These are phyloP conservation scores for Trichosporon sp. DNA, from an alignment of 1,284 basidiomycete species.

Conservation along the genomic window DNA sequence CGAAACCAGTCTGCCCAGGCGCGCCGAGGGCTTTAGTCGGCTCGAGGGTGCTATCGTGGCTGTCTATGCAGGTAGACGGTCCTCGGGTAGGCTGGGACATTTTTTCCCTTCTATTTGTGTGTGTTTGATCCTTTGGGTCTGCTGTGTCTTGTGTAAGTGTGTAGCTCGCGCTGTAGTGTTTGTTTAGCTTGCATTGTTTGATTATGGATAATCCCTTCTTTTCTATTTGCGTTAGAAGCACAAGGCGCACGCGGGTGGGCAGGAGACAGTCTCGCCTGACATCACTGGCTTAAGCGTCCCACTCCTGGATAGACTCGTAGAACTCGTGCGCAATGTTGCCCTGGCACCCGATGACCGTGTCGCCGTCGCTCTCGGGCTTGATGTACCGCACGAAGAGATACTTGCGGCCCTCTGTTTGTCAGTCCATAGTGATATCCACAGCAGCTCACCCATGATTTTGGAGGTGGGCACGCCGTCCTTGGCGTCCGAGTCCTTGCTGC, in stretches of 20 bases:
- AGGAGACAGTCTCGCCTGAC: no score
- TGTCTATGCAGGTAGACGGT: constrained; percentile 18
- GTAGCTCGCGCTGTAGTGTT: neutral
- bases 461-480: constrained; percentile 61
- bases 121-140: neutral
- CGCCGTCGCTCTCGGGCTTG: constrained; percentile 47
- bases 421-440: neutral
- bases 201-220: neutral
- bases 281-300: constrained; percentile 55
- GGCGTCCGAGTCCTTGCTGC: constrained; percentile 59
- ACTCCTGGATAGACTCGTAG: constrained; percentile 77
- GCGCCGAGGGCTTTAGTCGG: constrained; percentile 35
- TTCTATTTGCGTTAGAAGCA: neutral
- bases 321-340: constrained; percentile 79
- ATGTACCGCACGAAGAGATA: constrained; percentile 70
- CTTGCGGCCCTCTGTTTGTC: constrained; percentile 65
- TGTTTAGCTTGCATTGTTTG: neutral
- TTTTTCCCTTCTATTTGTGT: neutral
- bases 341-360: constrained; percentile 72
- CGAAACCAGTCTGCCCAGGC: constrained; percentile 30
- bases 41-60: constrained; percentile 28
- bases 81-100: constrained; percentile 33
- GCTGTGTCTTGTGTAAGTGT: neutral
- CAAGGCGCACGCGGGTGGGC: neutral
- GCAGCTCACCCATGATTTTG: constrained; percentile 62